Base-by-base conservation (phyloP, 331 rosid species). In the Quercus phellos region DNA sequence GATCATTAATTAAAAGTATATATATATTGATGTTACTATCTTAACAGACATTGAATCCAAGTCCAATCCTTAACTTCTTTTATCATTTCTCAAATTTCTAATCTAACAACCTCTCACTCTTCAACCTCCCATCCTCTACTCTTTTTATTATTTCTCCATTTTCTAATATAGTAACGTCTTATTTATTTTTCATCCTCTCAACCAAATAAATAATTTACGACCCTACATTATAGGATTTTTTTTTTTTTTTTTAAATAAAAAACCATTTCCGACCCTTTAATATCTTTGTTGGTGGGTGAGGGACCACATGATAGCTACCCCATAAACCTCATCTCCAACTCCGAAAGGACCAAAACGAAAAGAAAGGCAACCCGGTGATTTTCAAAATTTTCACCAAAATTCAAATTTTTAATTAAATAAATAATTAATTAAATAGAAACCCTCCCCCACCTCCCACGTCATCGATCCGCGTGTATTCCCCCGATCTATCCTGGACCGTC, bases 401-500 rank as follows among this genome's bases (percentile, higher is more conserved):
- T 6, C 6, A 4, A 46, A 34, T 6, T 38, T 38, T 38, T 26
- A 70, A 64, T 66, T 75, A 56, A 34, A 6, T 8, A 38, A 38
- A 38, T 38, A 66, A 70, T 8, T 12, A 66, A 70, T n/a, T 12
- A 10, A 46, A 3, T 1, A 70, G 12, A 22, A 7, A 22, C 2
- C 38, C 38, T 24, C 43, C 46, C 46, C 42, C 9, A 64, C 17
- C 6, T 17, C 50, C 84, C 92, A 88, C 83, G 90, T 90, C 91
- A 88, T 76, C 87, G 75, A 90, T 90, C 96, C 91, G 77, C 55
- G 87, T 76, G 80, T 63, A 29, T 35, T 19, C 50, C 50, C 8
- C 53, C 2, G 46, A 4, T 5, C 21, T 51, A 46, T 1, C 74
- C 55, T 7, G 18, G 5, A 12, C 85, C 89, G 79, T 84, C 2